Evolutionary conservation across 2,329 filamentous ascomycete genomes (phyloP), one percentile per base, ranked within the genome.

Genomic region (Curvularia sp.): DNA sequence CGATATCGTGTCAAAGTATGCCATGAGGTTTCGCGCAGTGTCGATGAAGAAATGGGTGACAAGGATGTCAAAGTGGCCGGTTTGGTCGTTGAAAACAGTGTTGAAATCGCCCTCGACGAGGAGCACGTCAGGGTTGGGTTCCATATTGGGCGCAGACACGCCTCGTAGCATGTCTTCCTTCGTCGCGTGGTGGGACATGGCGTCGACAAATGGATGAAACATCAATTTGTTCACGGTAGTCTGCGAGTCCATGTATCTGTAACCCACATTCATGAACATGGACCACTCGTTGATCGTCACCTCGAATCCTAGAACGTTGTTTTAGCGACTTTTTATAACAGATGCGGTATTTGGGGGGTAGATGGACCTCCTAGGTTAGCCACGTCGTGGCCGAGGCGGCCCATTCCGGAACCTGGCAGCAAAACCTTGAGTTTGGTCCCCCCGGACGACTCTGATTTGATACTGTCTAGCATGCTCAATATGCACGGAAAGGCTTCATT

Each of bases 1-100:
- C 49, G 81, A 76, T 42, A 86, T 86, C 0, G 80, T 84, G 34
- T 86, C 83, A 5, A 87, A 75, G 59, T 87, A 87, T 0, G 66
- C 73, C 68, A 86, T 77, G 1, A 86, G 68, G 53, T 87, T 87
- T 0, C 83, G 79, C 0, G 85, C 84, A 0, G 84, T 87, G 65
- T 87, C 85, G 61, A 87, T 86, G 72, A 87, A 87, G 73, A 86
- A 87, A 42, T 86, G 80, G 0, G 85, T 86, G 0, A 86, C 70
- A 0, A 87, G 71, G 0, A 80, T 75, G 52, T 87, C 84, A 67
- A 79, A 86, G 3, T 61, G 57, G 0, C 59, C 65, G 5, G 53
- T 23, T 39, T 64, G 55, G n/a, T 57, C 55, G 12, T 53, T 45
- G 0, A 80, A 76, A 1, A 74, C 71, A 4, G 79, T 80, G 0